Base-by-base conservation (phyloP, 2,329 filamentous ascomycete genomes). In the Aspergillus fijiensis region DNA sequence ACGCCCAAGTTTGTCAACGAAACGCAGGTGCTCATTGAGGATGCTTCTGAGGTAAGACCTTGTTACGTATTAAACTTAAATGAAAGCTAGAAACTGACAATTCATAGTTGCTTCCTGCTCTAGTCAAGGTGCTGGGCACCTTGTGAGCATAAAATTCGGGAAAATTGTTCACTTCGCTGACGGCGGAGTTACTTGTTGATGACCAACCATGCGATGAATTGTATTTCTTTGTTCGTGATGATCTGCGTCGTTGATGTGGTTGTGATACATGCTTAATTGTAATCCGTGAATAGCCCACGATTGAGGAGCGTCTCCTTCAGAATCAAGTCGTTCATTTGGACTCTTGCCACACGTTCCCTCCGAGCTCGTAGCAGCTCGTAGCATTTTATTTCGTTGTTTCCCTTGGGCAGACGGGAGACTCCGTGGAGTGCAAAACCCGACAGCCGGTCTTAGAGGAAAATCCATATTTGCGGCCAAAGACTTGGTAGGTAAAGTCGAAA, bases 191-290 rank as follows among this genome's bases (percentile, higher is more conserved):
- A 65, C 58, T 66, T 67, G 85, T 71, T 82, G 39, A 61, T 61
- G 54, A 57, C 39, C 61, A 62, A 55, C 63, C 39, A 66, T 60
- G 59, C 33, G 48, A 47, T 60, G 60, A 31, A 63, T 64, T 61
- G 65, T 59, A 57, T 65, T 64, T 60, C 59, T 27, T 16, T 55
- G 49, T 57, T 86, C 80, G 84, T 82, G 52, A 82, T 72, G 49
- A 85, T 77, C 70, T 29, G 10, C 7, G 42, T 33, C 31, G 19
- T 31, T 21, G 29, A 33, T 54, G 21, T 10, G 31, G 27, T 49
- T 25, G 27, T 29, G 45, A 51, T 59, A 49, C 33, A 59, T 21
- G 33, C 14, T 49, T 54, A 48, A 49, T 47, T 42, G 49, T 59
- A 42, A 45, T 29, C 19, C 31, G 19, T 59, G 42, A 35, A 23